Evolutionary conservation across 2,329 filamentous ascomycete species (phyloP).

Genomic region (Keithomyces neogunnii): DNA sequence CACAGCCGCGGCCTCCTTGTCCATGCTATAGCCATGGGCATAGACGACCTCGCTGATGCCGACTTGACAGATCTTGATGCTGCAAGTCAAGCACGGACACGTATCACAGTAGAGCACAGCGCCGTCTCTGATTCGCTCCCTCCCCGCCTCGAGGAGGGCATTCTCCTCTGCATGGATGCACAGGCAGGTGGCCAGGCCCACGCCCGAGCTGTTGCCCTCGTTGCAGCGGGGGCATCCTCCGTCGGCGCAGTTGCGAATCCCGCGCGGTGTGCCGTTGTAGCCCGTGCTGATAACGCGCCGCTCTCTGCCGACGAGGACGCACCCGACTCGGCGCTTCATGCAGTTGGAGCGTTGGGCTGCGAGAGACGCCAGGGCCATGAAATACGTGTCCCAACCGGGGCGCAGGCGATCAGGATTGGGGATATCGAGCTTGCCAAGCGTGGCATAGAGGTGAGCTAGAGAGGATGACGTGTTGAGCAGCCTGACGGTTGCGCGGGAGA

Average conservation of each 20-base stretch:
- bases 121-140: slow-evolving; percentile 77
- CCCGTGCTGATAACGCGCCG: slow-evolving; percentile 87
- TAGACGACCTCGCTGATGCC: slow-evolving; percentile 96
- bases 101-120: slow-evolving; percentile 90
- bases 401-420: slow-evolving; percentile 71
- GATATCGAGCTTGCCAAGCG: slow-evolving; percentile 67
- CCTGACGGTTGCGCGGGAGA: slow-evolving; percentile 73
- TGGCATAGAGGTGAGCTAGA: slow-evolving; percentile 61
- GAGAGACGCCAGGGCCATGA: slow-evolving; percentile 92
- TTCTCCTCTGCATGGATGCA: slow-evolving; percentile 99
- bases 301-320: slow-evolving; percentile 74
- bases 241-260: slow-evolving; percentile 82
- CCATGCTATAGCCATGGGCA: slow-evolving; percentile 90
- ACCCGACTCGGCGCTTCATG: slow-evolving; percentile 95
- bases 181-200: slow-evolving; percentile 74
- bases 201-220: slow-evolving; percentile 58
- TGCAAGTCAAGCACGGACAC: slow-evolving; percentile 94
- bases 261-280: slow-evolving; percentile 94
- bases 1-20: slow-evolving; percentile 71
- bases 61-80: slow-evolving; percentile 96
- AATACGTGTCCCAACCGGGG: slow-evolving; percentile 93
- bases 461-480: slow-evolving; percentile 77
- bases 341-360: slow-evolving; percentile 89
- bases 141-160: slow-evolving; percentile 84
- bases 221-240: slow-evolving; percentile 90